Base-by-base conservation (phyloP, 257 asterid genomes). In the Nyctanthes arbortristis region DNA sequence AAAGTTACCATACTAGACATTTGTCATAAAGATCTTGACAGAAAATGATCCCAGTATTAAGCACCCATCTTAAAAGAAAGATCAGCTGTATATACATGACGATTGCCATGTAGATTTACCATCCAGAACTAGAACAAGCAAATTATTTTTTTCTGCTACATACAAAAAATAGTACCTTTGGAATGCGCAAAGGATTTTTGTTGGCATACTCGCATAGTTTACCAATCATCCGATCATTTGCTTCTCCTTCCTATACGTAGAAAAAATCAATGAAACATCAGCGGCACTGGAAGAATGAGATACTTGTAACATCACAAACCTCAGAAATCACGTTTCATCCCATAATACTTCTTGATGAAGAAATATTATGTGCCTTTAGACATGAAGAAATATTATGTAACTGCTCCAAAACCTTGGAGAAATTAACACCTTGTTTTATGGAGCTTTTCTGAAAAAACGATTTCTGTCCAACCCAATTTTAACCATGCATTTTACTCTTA, bases 171-270 rank as follows among this genome's bases (percentile, higher is more conserved):
- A 61, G 52, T 84, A 93, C 99, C 96, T 91, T 94, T 16, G 99
- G 99, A 73, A 94, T 94, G 67, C 99, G 96, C 85, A 89, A 64
- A 56, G 99, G 99, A 81, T 94, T 94, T 79, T 91, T 94, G 0
- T 87, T 84, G 67, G 95, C 97, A 77, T 94, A 94, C 70, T 94
- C 99, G 63, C 99, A 91, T 74, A 94, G 79, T 84, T 94, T 94
- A 43, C 91, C 96, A 61, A 94, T 94, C 85, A 84, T 91, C 81
- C 97, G 81, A 62, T 93, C 96, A 82, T 89, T 93, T 34, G 91
- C 90, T 78, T 89, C 96, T 84, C 89, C 98, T 24, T 85, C 97
- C 97, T 93, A 76, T 37, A 80, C n/a, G n/a, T n/a, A n/a, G n/a
- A n/a, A n/a, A n/a, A n/a, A n/a, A n/a, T n/a, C n/a, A n/a, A n/a